Base-by-base conservation (phyloP, 2,329 filamentous ascomycete genomes). In the Phyllachora maydis region DNA sequence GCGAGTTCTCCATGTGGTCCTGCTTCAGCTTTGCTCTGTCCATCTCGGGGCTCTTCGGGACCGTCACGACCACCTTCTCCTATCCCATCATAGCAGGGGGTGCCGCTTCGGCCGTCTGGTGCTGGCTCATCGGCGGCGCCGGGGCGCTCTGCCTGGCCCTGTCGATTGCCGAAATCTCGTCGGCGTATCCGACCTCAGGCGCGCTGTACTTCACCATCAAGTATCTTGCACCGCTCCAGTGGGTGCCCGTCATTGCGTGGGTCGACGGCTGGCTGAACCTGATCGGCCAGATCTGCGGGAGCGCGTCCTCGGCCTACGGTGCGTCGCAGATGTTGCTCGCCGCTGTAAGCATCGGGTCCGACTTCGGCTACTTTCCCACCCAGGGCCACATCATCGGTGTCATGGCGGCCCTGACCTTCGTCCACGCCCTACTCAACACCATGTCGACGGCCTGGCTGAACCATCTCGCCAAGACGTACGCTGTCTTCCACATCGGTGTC, bases 11-110 rank as follows among this genome's bases (percentile, higher is more conserved):
- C 30, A 44, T 63, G 12, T 62, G 61, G 28, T 59, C 57, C 9
- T 42, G 38, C 28, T 62, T 67, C 39, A 65, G 59, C 27, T 67
- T 66, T 35, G 62, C 62, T 25, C 54, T 66, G 31, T 54, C 49
- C 32, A 59, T 65, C 33, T 55, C 49, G 23, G 61, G 60, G 20
- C 47, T 65, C 11, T 65, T 62, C 35, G 50, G 59, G 14, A 64
- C 59, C 6, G 52, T 60, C 28, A 54, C 57, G 33, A 64, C 61
- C 4, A 66, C 62, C 16, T 60, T 63, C 34, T 47, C 46, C 8
- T 63, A 56, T 33, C 59, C 61, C 2, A 46, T 66, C 14, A 41
- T 45, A 20, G 59, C 59, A 9, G 59, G 59, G 29, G 62, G 62
- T 23, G 48, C 55, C 17, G 52, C 59, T 13, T 50, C 59, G 5